These are phyloP conservation scores for Saccharomycopsis fermentans DNA, from an alignment of 805 yeast species.

Conservation along the genomic window DNA sequence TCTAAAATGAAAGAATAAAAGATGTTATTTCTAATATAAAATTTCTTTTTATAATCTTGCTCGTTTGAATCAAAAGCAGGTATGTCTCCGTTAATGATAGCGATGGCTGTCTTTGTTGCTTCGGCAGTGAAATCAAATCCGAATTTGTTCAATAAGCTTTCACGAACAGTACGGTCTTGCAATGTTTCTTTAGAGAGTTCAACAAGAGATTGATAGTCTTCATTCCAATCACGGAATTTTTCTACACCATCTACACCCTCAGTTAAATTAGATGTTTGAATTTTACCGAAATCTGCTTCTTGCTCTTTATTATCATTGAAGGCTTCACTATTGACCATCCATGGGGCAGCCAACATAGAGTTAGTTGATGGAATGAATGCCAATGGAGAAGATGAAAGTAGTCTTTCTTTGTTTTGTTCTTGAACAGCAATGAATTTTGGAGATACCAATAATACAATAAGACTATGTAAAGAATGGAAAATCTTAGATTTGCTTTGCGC, in stretches of 20 bases:
- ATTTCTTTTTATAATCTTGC: conserved; percentile 41
- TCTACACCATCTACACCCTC: conserved; percentile 55
- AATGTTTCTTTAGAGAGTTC: conserved; percentile 55
- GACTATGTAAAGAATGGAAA: conserved; percentile 45
- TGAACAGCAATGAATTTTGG: conserved; percentile 49
- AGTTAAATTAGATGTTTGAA: conserved; percentile 26
- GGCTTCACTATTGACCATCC: conserved; percentile 42
- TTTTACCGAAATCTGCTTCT: conserved; percentile 24
- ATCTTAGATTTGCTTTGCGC: conserved; percentile 22
- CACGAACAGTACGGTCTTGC: conserved; percentile 64
- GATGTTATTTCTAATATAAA: conserved; percentile 71
- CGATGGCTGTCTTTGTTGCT: conserved; percentile 72
- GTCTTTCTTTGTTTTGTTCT: conserved; percentile 37
- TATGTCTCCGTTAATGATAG: conserved; percentile 63
- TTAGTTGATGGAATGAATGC: conserved; percentile 54
- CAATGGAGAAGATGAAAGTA: conserved; percentile 39
- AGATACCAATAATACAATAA: conserved; percentile 52
- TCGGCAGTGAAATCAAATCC: conserved; percentile 66
- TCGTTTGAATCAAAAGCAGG: conserved; percentile 77
- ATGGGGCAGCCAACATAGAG: conserved; percentile 57
- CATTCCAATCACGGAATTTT: conserved; percentile 72
- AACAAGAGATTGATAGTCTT: conserved; percentile 73
- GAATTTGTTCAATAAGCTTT: conserved; percentile 59
- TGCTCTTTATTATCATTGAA: conserved; percentile 21
- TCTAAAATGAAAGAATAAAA: conserved; percentile 77